Base-by-base conservation (phyloP, 352 stramenopile genomes). In the Halophytophthora batemanensis region DNA sequence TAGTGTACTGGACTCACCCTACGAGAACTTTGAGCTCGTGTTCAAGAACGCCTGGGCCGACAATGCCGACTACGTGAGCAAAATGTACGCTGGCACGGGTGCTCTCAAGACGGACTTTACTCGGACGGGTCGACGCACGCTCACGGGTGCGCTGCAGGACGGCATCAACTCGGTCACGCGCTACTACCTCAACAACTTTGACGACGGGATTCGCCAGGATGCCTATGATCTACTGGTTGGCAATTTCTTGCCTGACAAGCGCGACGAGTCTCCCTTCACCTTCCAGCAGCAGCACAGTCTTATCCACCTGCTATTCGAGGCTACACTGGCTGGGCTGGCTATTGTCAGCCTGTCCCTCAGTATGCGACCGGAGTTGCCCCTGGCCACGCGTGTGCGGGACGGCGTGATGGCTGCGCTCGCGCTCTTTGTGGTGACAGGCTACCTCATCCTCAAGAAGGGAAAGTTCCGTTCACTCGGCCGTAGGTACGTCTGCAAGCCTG, bases 71-170 rank as follows among this genome's bases (percentile, higher is more conserved):
- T 87, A 87, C 3, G 97, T 99, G 54, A 89, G 72, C 52, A 54
- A 90, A 15, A 77, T 98, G 11, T 98, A 98, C 59, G 93, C 91
- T 2, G 94, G 95, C 38, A 98, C 96, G 1, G 82, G 81, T 6
- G 96, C 95, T 6, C 66, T 98, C 15, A 99, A 99, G 66, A 94
- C 91, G 15, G 95, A 98, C 61, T 98, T 98, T 49, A 99, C 96
- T 17, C 75, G 78, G 39, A 98, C 94, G 15, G 96, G 96, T 37
- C 95, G 96, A 61, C 86, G 94, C 53, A 98, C 93, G 17, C 96
- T 83, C 57, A 71, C 74, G 31, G 96, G 96, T 5, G 86, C 93
- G 17, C 46, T 99, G 12, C 79, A 96, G 59, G 96, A 99, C 79
- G 95, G 91, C 29, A 74, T 97, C 53, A 98, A 98, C 69, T 98